Conservation (phyloP, 2,329 filamentous ascomycete species). For the Colletotrichum sp. region DNA sequence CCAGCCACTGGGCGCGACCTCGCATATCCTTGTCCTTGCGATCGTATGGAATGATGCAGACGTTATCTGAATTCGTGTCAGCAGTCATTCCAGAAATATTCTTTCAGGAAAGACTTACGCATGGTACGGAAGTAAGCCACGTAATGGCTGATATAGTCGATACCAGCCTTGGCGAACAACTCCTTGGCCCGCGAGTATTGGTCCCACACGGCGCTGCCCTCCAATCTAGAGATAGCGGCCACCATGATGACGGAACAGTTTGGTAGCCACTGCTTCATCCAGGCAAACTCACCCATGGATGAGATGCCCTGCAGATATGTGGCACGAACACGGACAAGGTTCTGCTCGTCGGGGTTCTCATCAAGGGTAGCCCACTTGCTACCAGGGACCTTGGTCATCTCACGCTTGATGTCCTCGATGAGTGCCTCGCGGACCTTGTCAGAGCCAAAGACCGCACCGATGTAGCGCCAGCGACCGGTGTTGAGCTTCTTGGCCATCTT, state of each 20-base stretch:
- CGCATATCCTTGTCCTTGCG: slow-evolving; percentile 42
- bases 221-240: background rate
- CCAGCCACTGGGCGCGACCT: slow-evolving; percentile 30
- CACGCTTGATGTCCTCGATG: background rate
- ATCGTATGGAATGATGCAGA: slow-evolving; percentile 55
- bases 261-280: slow-evolving; percentile 13
- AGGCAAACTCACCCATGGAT: slow-evolving; percentile 12
- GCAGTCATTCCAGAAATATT: fast-evolving
- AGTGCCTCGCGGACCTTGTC: slow-evolving; percentile 12
- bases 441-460: slow-evolving; percentile 3
- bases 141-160: slow-evolving; percentile 13
- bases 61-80: slow-evolving; percentile 39
- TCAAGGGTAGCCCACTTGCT: slow-evolving; percentile 14
- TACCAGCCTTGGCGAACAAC: slow-evolving; percentile 2
- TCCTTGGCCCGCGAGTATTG: slow-evolving; percentile 7
- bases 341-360: background rate
- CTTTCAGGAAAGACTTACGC: background rate
- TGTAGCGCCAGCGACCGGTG: slow-evolving; percentile 10
- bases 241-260: slow-evolving; percentile 15
- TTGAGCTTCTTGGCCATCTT: slow-evolving; percentile 13
- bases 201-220: slow-evolving; percentile 4
- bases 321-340: background rate
- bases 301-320: slow-evolving; percentile 12
- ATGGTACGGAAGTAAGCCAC: slow-evolving; percentile 13
- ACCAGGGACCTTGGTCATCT: slow-evolving; percentile 6